Conservation (phyloP, 73 alveolate genomes). For the Chromera velia region DNA sequence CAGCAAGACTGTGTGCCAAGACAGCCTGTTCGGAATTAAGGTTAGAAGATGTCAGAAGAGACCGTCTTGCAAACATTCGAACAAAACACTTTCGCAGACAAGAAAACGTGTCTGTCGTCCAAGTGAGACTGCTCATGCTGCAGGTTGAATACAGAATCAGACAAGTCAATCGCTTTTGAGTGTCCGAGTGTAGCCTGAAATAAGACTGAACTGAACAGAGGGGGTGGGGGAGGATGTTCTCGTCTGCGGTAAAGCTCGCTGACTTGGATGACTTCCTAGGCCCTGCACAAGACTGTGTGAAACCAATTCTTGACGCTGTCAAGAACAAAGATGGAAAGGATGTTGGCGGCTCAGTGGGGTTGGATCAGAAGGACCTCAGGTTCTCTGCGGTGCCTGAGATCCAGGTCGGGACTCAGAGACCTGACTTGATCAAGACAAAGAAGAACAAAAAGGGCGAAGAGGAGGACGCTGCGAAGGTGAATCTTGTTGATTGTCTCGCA, state of each 20-base stretch:
- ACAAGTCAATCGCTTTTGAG: too few relatives aligned
- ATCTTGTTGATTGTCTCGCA: conserved; percentile 65
- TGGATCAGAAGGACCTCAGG: background rate
- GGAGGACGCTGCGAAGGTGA: conserved; percentile 54
- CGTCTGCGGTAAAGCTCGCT: conserved; percentile 48
- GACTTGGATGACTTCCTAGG: conserved; percentile 67
- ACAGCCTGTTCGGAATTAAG: too few relatives aligned
- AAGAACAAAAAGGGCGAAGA: conserved; percentile 20
- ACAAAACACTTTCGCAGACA: too few relatives aligned
- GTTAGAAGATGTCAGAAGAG: too few relatives aligned
- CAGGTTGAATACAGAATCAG: too few relatives aligned
- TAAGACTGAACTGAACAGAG: too few relatives aligned
- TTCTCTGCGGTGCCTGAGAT: background rate
- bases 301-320: conserved; percentile 49
- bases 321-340: conserved; percentile 17
- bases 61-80: too few relatives aligned
- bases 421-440: conserved; percentile 36
- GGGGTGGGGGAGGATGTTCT: too few relatives aligned
- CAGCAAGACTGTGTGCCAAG: too few relatives aligned
- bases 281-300: conserved; percentile 63
- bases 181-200: too few relatives aligned
- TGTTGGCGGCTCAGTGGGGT: background rate
- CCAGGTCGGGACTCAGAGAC: conserved; percentile 23
- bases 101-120: too few relatives aligned
- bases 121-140: too few relatives aligned